Evolutionary conservation across 2,329 filamentous ascomycete species (phyloP), one percentile per base, ranked within the genome.

Genomic region (Cadophora sp.): DNA sequence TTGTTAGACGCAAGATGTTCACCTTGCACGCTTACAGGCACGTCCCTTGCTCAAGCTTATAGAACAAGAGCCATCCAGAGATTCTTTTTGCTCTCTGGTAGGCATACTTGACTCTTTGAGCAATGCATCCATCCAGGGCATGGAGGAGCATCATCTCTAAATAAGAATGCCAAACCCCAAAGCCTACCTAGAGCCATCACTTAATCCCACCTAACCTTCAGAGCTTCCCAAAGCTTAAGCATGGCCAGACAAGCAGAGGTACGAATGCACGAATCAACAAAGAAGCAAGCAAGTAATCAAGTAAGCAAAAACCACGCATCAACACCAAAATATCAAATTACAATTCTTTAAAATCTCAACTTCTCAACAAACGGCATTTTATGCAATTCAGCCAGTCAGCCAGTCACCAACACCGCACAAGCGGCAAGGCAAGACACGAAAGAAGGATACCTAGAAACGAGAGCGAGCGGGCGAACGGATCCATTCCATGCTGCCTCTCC

Each of bases 241-340:
- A 3, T 3, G 22, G 18, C 18, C 4, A n/a, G n/a, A 48, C n/a
- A 22, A 20, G 45, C 4, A 20, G n/a, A 33, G 16, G 48, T 11
- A 20, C 24, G 43, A 18, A 18, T 11, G 3, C n/a, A 27, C 6
- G 24, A 6, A 16, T 27, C 30, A 56, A 22, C 18, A 36, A 16
- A 36, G 22, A 45, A 7, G 16, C 18, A 45, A 45, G n/a, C 11
- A 18, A 43, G 13, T 18, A 36, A 39, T 14, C 30, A 45, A 7
- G 16, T 4, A 45, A 45, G n/a, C 30, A 55, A 55, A 55, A 24
- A n/a, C n/a, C 24, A 41, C 33, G 53, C n/a, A 56, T 5, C 30
- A 56, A 22, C 33, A 33, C 7, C 24, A 53, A 53, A 53, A 53
- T 22, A 53, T 33, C 50, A 53, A 27, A 53, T 53, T 53, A 53